Evolutionary conservation across 495 filamentous ascomycete species (phyloP).

Genomic region (Penicillium antarcticum): DNA sequence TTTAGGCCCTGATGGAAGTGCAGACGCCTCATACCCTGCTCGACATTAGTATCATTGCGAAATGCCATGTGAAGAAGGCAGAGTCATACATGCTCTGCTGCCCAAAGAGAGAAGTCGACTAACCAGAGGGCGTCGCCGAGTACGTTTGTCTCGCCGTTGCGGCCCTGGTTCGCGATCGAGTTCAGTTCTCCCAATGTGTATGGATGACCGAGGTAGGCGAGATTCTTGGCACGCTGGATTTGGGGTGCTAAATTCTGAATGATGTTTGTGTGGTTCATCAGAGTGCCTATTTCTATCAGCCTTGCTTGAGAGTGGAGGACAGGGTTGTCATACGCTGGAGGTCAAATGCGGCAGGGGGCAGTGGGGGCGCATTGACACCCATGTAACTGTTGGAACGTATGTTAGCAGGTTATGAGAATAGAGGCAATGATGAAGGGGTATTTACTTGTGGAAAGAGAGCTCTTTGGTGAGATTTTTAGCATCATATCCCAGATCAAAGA

Average conservation of each 20-base stretch:
- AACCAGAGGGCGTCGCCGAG: slow-evolving; percentile 19
- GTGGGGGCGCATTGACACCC: slow-evolving; percentile 2
- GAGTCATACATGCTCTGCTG: slow-evolving; percentile 11
- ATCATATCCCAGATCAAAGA: slow-evolving; percentile 15
- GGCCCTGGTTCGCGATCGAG: slow-evolving; percentile 14
- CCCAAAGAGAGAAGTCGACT: slow-evolving; percentile 19
- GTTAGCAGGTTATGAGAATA: neutral
- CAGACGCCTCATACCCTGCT: slow-evolving; percentile 17
- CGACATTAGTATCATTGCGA: neutral
- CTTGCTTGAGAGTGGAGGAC: neutral
- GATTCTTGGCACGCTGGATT: slow-evolving; percentile 9
- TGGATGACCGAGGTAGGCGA: slow-evolving; percentile 13
- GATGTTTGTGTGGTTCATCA: slow-evolving; percentile 24
- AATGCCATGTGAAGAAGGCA: neutral
- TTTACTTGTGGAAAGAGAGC: slow-evolving; percentile 17
- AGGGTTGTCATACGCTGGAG: slow-evolving; percentile 6
- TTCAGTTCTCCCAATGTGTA: slow-evolving; percentile 15
- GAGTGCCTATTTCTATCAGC: slow-evolving; percentile 1
- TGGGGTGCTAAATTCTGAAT: slow-evolving; percentile 4
- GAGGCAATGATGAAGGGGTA: no score
- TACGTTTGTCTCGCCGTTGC: slow-evolving; percentile 8
- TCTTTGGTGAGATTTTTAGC: slow-evolving; percentile 11
- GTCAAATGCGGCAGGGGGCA: neutral
- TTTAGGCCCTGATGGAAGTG: slow-evolving; percentile 21
- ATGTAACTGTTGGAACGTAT: slow-evolving; percentile 7